Conservation (phyloP, 768 basidiomycete species). For the Gloeopeniophorella convolvens region DNA sequence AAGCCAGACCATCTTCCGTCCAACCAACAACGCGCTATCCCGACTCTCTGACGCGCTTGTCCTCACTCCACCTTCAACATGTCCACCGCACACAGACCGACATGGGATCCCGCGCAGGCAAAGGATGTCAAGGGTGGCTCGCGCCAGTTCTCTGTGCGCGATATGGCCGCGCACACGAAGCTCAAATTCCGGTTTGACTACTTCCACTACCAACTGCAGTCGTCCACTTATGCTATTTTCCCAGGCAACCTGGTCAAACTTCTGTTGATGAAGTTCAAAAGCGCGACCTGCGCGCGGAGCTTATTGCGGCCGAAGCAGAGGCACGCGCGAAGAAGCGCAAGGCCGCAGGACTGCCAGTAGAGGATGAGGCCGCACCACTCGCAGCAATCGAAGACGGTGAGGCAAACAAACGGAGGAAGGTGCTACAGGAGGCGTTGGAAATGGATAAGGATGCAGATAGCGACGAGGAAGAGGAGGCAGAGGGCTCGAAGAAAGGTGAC, state of each 20-base stretch:
- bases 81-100: constrained; percentile 91
- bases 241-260: constrained; percentile 86
- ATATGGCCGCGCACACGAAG: constrained; percentile 94
- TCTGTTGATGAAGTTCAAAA: constrained; percentile 68
- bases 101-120: constrained; percentile 97
- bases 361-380: constrained; percentile 32
- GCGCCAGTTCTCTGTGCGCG: constrained; percentile 86
- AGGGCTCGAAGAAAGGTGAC: constrained; percentile 13
- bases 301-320: constrained; percentile 81
- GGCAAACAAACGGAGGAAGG: constrained; percentile 74
- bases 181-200: constrained; percentile 84
- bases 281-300: constrained; percentile 75
- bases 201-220: background rate
- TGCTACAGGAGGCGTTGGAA: constrained; percentile 80
- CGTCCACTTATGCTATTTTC: background rate
- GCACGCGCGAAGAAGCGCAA: constrained; percentile 88
- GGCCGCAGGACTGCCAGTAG: constrained; percentile 60
- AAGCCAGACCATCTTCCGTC: background rate
- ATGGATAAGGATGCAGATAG: constrained; percentile 89
- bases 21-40: too few relatives aligned
- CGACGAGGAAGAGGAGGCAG: constrained; percentile 47
- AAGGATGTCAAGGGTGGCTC: constrained; percentile 89
- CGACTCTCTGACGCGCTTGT: background rate
- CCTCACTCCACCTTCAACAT: background rate
- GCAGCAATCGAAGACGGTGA: constrained; percentile 48